Conservation (phyloP, 1,284 basidiomycete genomes). For the Ceratobasidium sp. region DNA sequence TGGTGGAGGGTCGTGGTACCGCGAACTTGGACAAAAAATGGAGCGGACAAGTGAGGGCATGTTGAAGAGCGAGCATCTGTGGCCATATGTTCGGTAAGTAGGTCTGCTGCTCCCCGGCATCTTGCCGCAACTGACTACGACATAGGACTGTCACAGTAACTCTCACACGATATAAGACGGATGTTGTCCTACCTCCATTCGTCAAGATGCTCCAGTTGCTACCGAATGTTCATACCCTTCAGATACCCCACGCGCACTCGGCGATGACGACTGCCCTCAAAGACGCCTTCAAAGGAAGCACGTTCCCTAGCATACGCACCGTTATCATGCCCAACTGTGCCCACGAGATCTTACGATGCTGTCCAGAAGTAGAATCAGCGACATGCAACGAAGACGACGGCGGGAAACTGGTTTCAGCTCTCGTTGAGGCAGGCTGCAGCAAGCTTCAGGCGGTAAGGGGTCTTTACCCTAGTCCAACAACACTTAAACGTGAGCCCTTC, state of each 20-base stretch:
- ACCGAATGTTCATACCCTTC: slow-evolving; percentile 7
- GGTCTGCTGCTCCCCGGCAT: not conserved
- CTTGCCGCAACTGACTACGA: not conserved
- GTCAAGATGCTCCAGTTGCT: slow-evolving; percentile 1
- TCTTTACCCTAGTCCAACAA: not conserved
- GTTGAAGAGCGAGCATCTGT: slow-evolving; percentile 8
- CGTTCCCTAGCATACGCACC: slow-evolving; percentile 6
- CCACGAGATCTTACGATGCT: slow-evolving; percentile 30
- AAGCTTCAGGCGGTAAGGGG: slow-evolving; percentile 13
- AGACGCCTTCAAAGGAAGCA: slow-evolving; percentile 1
- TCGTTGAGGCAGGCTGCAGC: slow-evolving; percentile 10
- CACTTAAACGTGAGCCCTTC: slow-evolving; percentile 5
- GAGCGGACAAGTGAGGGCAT: slow-evolving; percentile 16
- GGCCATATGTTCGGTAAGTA: slow-evolving; percentile 29
- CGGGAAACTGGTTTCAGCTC: slow-evolving; percentile 4
- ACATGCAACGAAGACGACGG: slow-evolving; percentile 31
- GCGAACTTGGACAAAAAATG: no score
- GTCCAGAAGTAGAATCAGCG: not conserved
- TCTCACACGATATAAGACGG: not conserved
- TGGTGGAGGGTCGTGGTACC: not conserved
- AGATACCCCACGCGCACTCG: not conserved
- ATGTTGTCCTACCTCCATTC: not conserved
- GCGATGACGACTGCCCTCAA: slow-evolving; percentile 15
- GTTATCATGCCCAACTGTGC: slow-evolving; percentile 22
- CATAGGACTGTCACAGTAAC: slow-evolving; percentile 13